phyloP scores from a whole-genome alignment of 805 yeast species.

The Candida piceae region DNA sequence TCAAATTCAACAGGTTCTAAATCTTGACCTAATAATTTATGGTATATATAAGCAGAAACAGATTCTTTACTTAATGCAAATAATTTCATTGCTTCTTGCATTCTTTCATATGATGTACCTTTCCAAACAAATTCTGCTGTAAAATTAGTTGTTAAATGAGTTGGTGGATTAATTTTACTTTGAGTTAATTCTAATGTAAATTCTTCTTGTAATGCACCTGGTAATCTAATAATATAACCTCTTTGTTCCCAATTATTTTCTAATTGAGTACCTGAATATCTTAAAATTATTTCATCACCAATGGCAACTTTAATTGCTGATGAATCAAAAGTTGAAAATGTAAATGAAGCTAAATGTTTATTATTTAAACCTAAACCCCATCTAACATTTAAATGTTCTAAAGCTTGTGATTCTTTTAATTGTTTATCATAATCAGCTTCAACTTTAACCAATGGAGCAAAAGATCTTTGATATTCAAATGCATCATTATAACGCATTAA shows the following conservation, averaged over 20 bases:
- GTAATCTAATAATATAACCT: constrained; percentile 70
- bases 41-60: constrained; percentile 70
- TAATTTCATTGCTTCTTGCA: constrained; percentile 68
- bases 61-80: constrained; percentile 71
- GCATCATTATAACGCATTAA: constrained; percentile 77
- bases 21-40: constrained; percentile 75
- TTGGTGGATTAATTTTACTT: constrained; percentile 45
- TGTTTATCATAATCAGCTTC: constrained; percentile 79
- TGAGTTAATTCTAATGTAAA: constrained; percentile 65
- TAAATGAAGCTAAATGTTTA: constrained; percentile 63
- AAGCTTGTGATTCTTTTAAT: constrained; percentile 70
- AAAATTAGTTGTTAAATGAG: constrained; percentile 57
- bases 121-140: constrained; percentile 89
- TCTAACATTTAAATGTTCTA: constrained; percentile 62
- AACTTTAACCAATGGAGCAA: constrained; percentile 74
- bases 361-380: constrained; percentile 72
- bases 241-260: constrained; percentile 64
- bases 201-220: constrained; percentile 59
- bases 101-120: constrained; percentile 74
- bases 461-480: constrained; percentile 76
- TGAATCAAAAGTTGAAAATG: constrained; percentile 61
- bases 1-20: constrained; percentile 59
- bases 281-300: constrained; percentile 76
- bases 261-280: constrained; percentile 48
- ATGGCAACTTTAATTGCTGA: constrained; percentile 65